Conservation (phyloP, 2,329 filamentous ascomycete species). For the Diaporthe ilicicola region DNA sequence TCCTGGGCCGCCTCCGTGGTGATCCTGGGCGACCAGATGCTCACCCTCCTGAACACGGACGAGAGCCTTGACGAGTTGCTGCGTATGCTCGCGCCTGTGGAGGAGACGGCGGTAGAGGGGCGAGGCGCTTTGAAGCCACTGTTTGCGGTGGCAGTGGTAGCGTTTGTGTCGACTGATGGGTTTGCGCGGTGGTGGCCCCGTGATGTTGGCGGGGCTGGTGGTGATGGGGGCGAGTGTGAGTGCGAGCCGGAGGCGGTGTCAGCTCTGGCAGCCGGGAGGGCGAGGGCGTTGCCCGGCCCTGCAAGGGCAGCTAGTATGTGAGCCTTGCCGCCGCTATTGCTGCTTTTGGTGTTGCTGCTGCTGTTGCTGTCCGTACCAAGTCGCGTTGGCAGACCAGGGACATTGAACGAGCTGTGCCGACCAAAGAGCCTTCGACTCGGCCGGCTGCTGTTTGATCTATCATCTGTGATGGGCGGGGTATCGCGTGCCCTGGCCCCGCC, state of each 20-base stretch:
- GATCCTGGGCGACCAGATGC: slow-evolving; percentile 39
- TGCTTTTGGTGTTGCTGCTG: background rate
- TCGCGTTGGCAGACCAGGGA: slow-evolving; percentile 29
- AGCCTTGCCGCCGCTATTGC: background rate
- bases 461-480: background rate
- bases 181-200: background rate
- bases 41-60: slow-evolving; percentile 44
- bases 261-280: background rate
- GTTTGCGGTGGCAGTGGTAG: background rate
- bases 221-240: background rate
- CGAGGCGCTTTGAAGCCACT: background rate
- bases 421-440: slow-evolving; percentile 21
- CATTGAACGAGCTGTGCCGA: slow-evolving; percentile 28
- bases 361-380: background rate
- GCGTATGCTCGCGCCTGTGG: slow-evolving; percentile 28
- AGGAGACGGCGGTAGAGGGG: slow-evolving; percentile 6
- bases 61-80: slow-evolving; percentile 39
- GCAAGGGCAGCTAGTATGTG: slow-evolving; percentile 5
- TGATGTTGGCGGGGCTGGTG: background rate
- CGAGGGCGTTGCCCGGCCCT: background rate
- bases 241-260: background rate
- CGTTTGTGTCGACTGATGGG: slow-evolving; percentile 16
- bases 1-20: slow-evolving; percentile 40
- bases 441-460: background rate
- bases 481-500: background rate